Evolutionary conservation across 768 basidiomycete species (phyloP).

Genomic region (Daedalea quercina): DNA sequence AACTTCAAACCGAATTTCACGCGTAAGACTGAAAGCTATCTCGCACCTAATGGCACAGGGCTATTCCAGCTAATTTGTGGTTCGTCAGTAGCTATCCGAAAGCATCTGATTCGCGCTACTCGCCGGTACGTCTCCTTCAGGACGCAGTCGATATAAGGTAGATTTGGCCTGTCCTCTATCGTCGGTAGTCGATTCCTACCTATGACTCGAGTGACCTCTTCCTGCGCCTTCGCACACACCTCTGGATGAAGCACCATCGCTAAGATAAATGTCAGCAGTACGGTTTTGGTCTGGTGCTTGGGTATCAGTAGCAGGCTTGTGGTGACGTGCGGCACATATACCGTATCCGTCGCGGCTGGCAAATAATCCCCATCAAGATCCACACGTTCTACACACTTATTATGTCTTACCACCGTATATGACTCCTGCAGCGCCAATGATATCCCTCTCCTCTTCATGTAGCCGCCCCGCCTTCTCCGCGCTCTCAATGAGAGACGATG

Average conservation of each 20-base stretch:
- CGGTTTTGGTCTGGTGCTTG: conserved; percentile 9
- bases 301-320: neutral
- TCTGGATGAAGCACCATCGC: conserved; percentile 28
- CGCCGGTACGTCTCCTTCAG: conserved; percentile 25
- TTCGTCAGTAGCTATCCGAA: neutral
- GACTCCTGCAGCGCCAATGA: conserved; percentile 10
- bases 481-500: conserved; percentile 7
- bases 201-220: conserved; percentile 32
- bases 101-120: neutral
- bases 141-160: conserved; percentile 28
- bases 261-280: conserved; percentile 22
- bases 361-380: neutral
- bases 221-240: conserved; percentile 26
- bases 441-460: conserved; percentile 4
- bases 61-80: neutral
- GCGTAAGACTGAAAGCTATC: neutral
- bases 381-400: neutral
- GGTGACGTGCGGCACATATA: neutral
- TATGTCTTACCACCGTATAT: conserved; percentile 12
- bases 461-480: conserved; percentile 3
- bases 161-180: conserved; percentile 17
- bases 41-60: neutral
- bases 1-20: too few species aligned
- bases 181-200: conserved; percentile 27
- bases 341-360: conserved; percentile 15